A percentile compares a stretch with the other conserved stretches of the same genome.
Evolutionary conservation across 1,284 basidiomycete genomes (phyloP).

Genomic region (Cutaneotrichosporon spelunceum): DNA sequence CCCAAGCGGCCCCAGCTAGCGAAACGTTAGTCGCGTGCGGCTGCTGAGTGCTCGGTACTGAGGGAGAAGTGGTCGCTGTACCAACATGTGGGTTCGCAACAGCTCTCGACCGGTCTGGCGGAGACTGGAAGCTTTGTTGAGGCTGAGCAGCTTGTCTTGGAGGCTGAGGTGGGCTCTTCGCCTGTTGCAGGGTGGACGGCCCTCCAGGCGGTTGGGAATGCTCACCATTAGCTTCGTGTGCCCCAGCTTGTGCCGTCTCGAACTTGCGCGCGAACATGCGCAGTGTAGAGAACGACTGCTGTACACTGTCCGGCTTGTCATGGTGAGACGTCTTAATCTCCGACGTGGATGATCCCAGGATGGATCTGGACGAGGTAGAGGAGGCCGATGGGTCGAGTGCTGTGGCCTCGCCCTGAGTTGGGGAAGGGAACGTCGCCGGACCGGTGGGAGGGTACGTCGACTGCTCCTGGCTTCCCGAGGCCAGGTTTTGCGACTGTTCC

Average conservation of each 20-base stretch:
- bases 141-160: background rate
- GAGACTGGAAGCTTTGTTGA: background rate
- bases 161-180: background rate
- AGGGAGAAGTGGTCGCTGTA: background rate
- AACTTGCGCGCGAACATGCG: constrained; percentile 3
- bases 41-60: background rate
- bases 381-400: background rate
- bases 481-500: background rate
- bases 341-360: background rate
- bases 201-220: background rate
- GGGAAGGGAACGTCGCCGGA: background rate
- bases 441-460: background rate
- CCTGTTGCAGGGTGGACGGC: background rate
- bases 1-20: background rate
- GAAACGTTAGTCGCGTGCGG: background rate
- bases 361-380: background rate
- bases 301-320: background rate
- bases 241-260: background rate
- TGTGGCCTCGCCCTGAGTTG: background rate
- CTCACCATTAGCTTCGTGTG: background rate
- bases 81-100: background rate
- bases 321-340: background rate
- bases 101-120: background rate
- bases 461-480: background rate
- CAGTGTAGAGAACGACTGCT: background rate